Base-by-base conservation (phyloP, 1,284 basidiomycete genomes). In the Microbotryum lychnidis-dioicae region DNA sequence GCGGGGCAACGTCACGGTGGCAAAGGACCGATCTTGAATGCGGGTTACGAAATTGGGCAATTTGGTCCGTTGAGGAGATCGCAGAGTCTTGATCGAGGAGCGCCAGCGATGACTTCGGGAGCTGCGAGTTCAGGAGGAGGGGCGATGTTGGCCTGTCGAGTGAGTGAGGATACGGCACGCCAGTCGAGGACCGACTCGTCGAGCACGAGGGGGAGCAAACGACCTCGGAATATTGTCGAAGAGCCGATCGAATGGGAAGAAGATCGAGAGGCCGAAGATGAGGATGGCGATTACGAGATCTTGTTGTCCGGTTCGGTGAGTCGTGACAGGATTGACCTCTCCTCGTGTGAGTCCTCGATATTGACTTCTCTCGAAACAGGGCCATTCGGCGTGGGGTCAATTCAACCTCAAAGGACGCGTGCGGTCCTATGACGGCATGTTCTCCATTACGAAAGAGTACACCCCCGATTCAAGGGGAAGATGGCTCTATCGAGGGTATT, bases 301-400 rank as follows among this genome's bases (percentile, higher is more conserved):
- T 49, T 70, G 31, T 56, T 70, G 20, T 60, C 58, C 14, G 69
- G 69, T 8, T 64, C 66, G 48, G 62, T 64, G 14, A 37, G 64
- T 54, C 37, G 54, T 10, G 25, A 42, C 16, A 42, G 37, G 37
- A 9, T 23, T 53, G 18, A 53, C 27, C 8, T 53, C 1, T 31
- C 31, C 8, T 53, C 14, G 48, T n/a, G 48, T 14, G 20, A 49
- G n/a, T 18, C 7, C 31, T 27, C 31, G 20, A 5, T 21, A 4
- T 20, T 52, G 12, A 16, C 27, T 42, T 42, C 25, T 25, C 1
- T 21, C 27, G 20, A 33, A 37, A 20, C 54, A 66, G 62, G 69
- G 69, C 6, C 69, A 70, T 48, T 70, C 69, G 16, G 69, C 69
- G 12, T 70, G 69, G 69, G 69, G 69, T 2, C 68, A 70, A 44